A percentile compares a stretch with the other conserved stretches of the same genome.
Conservation (phyloP, 345 rosid species). For the Erysimum cheiranthoides region DNA sequence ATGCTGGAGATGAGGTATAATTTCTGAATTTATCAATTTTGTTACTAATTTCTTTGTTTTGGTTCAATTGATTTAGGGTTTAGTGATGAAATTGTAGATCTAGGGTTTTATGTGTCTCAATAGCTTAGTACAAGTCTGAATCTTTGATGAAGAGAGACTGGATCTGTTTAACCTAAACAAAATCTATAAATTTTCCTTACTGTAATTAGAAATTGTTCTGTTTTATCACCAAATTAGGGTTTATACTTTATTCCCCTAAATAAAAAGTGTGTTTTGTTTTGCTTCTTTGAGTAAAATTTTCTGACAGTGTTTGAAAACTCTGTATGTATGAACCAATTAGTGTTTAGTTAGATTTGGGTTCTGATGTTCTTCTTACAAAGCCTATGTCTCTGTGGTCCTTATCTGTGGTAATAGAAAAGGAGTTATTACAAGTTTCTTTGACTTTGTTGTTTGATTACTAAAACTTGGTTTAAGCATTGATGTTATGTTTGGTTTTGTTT, state of each 20-base stretch:
- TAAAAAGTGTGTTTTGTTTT: slow-evolving; percentile 5
- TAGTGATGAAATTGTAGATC: slow-evolving; percentile 24
- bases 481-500: slow-evolving; percentile 4
- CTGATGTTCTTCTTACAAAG: not conserved
- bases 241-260: slow-evolving; percentile 19
- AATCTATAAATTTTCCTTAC: not conserved
- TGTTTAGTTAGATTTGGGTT: not conserved
- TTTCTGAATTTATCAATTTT: not conserved
- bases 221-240: slow-evolving; percentile 31
- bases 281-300: not conserved
- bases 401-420: not conserved
- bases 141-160: slow-evolving; percentile 2
- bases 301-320: slow-evolving; percentile 9
- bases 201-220: slow-evolving; percentile 13
- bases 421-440: not conserved
- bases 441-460: slow-evolving; percentile 10
- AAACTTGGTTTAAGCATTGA: not conserved
- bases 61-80: slow-evolving; percentile 5
- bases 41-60: not conserved
- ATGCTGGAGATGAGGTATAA: slow-evolving; percentile 57
- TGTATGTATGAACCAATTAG: not conserved
- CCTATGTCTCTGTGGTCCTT: slow-evolving; percentile 17
- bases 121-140: slow-evolving; percentile 1
- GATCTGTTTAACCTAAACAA: slow-evolving; percentile 21
- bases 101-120: slow-evolving; percentile 4